Conservation (phyloP, 345 rosid genomes). For the Microcos paniculata region DNA sequence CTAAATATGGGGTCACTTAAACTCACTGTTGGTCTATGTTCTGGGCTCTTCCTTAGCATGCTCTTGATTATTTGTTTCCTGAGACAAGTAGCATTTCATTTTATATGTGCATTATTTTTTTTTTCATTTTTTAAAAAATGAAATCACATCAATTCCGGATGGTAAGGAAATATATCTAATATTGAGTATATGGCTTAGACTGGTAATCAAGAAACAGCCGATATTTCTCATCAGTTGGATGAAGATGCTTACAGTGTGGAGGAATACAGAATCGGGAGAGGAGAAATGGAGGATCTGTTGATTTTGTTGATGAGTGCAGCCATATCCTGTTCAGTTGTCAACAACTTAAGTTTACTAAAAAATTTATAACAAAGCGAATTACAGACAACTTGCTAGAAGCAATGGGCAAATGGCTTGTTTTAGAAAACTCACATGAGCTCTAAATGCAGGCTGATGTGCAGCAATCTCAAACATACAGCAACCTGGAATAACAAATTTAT, state of each 20-base stretch:
- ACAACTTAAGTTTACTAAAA: slow-evolving; percentile 4
- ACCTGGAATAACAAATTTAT: slow-evolving; percentile 53
- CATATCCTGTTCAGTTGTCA: slow-evolving; percentile 60
- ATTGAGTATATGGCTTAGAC: not conserved
- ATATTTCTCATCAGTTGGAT: not conserved
- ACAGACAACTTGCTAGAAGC: not conserved
- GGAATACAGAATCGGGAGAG: slow-evolving; percentile 89
- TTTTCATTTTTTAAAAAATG: not conserved
- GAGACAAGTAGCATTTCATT: slow-evolving; percentile 18
- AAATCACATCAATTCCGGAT: not conserved
- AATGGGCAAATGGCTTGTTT: not conserved
- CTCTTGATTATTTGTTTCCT: slow-evolving; percentile 94
- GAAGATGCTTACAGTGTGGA: slow-evolving; percentile 66
- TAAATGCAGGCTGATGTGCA: slow-evolving; percentile 91
- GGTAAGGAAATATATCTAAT: not conserved
- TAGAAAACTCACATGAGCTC: slow-evolving; percentile 74
- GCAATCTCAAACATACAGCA: slow-evolving; percentile 97
- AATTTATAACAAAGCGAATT: not conserved
- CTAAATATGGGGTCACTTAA: slow-evolving; percentile 16
- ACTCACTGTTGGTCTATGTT: slow-evolving; percentile 78
- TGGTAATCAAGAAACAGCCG: not conserved
- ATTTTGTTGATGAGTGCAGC: slow-evolving; percentile 88
- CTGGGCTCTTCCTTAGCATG: slow-evolving; percentile 86
- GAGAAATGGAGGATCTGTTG: slow-evolving; percentile 83
- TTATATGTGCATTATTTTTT: not conserved